These are phyloP conservation scores for Tuber calosporum DNA, from an alignment of 495 filamentous ascomycete genomes.

Conservation along the genomic window DNA sequence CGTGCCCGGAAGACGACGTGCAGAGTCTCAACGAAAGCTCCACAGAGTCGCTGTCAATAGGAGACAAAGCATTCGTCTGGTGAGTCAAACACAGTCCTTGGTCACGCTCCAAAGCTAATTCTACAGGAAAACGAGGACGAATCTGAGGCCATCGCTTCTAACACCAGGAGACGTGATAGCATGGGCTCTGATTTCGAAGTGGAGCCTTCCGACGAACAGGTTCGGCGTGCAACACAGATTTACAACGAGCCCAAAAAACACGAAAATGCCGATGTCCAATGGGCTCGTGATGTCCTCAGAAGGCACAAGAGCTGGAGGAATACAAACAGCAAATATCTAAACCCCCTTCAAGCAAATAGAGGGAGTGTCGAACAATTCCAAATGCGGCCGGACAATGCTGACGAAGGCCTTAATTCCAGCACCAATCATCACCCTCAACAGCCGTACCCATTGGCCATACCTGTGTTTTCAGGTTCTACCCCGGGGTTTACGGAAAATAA, in stretches of 20 bases:
- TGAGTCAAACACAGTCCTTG: background rate
- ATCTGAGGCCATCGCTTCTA: slow-evolving; percentile 16
- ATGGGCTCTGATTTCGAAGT: slow-evolving; percentile 27
- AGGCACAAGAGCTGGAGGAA: slow-evolving; percentile 20
- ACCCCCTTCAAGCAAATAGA: slow-evolving; percentile 14
- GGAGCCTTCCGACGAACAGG: slow-evolving; percentile 27
- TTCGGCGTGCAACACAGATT: slow-evolving; percentile 21
- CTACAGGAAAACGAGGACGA: slow-evolving; percentile 25
- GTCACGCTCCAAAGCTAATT: background rate
- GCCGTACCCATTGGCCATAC: slow-evolving; percentile 2
- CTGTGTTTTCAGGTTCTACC: slow-evolving; percentile 6
- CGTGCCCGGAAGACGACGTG: background rate
- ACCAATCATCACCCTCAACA: slow-evolving; percentile 2
- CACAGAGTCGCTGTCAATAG: background rate
- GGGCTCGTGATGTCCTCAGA: slow-evolving; percentile 23
- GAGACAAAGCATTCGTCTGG: background rate
- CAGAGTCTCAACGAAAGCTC: background rate
- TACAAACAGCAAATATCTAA: slow-evolving; percentile 13
- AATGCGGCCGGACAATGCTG: background rate
- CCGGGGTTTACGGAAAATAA: slow-evolving; percentile 16
- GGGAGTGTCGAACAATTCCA: slow-evolving; percentile 16
- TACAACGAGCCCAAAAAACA: slow-evolving; percentile 9
- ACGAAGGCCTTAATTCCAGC: slow-evolving; percentile 10
- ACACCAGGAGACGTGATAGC: slow-evolving; percentile 23
- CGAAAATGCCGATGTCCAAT: slow-evolving; percentile 22